Evolutionary conservation across 352 stramenopile genomes (phyloP), one percentile per base, ranked within the genome.

Genomic region (Pythium sukuiense): DNA sequence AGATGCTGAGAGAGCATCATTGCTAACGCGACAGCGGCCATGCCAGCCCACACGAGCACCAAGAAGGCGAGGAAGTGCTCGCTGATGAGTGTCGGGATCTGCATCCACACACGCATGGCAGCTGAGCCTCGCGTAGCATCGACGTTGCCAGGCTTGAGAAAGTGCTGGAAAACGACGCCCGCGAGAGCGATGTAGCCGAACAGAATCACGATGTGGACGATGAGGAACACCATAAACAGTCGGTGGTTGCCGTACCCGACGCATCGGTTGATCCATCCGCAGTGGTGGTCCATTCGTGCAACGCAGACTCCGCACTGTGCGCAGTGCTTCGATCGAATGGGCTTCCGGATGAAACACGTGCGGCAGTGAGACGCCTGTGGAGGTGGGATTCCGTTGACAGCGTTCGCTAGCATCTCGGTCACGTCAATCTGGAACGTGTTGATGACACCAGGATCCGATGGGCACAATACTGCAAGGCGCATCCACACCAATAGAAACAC

Each of bases 271-370:
- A 96, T 88, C 89, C 89, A 96, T 1, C 81, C 76, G 55, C 89
- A 96, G 70, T 96, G 86, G 59, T 96, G 89, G 59, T 96, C 89
- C 63, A 93, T 81, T 8, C 87, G 83, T n/a, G 81, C 84, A 8
- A 96, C 79, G 59, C 87, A 94, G 16, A 93, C 76, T 26, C 84
- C 82, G 63, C 82, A 94, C 48, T 87, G 76, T 7, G 74, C 70
- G 52, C 88, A 95, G 63, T 96, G 88, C 64, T 95, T 96, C 43
- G 83, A 91, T 3, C 88, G 82, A 59, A 92, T 75, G 0, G 83
- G 83, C 30, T 92, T 91, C 46, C 71, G 67, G 18, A 92, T 77
- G 13, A 88, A 76, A 53, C 86, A 94, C 26, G 86, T 90, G 48
- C 79, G 76, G 61, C 85, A 94, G 57, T 90, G 80, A 39, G 80